Evolutionary conservation across 1,139 yeast genomes (phyloP).

Genomic region (Meyerozyma carpophila): DNA sequence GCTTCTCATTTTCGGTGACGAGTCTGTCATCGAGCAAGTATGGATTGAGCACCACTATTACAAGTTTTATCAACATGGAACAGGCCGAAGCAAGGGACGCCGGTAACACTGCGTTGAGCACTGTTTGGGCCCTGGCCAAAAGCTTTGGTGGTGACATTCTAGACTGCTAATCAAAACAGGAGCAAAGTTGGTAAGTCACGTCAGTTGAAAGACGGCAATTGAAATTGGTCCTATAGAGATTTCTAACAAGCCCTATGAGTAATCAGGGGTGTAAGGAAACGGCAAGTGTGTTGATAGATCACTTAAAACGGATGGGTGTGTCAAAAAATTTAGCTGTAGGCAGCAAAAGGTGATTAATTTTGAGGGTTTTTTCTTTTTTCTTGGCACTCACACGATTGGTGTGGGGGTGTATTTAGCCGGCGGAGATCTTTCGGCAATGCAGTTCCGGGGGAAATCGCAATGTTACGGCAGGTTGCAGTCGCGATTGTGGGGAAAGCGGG

Average conservation of each 20-base stretch:
- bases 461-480: not conserved
- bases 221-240: not conserved
- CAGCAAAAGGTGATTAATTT: not conserved
- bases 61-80: not conserved
- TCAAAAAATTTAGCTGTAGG: not conserved
- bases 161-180: not conserved
- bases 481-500: not conserved
- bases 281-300: too few relatives aligned
- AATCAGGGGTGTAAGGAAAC: not conserved
- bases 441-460: not conserved
- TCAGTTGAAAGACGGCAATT: not conserved
- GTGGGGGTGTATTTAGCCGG: not conserved
- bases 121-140: not conserved
- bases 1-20: constrained; percentile 2
- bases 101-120: not conserved
- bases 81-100: not conserved
- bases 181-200: not conserved
- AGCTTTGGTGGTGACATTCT: not conserved
- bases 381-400: not conserved
- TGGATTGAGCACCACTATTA: not conserved
- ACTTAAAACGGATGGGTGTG: not conserved
- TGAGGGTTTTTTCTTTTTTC: not conserved
- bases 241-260: not conserved
- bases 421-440: not conserved
- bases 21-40: not conserved